phyloP scores from a whole-genome alignment of 371 early-diverging fungal species.

The Mucor mucedo region DNA sequence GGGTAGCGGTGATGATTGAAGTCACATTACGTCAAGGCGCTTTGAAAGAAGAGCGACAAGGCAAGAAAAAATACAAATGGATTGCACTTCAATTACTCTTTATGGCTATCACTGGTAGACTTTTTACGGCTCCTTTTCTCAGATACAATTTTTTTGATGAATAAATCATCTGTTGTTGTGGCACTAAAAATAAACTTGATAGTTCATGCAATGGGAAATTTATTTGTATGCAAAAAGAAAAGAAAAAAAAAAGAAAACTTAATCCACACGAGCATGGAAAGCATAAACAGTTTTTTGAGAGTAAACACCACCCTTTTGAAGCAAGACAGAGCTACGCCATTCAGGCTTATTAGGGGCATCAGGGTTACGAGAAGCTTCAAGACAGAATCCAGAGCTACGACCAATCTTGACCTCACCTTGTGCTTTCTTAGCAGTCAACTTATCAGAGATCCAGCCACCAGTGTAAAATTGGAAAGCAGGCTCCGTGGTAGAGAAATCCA shows the following conservation, averaged over 20 bases:
- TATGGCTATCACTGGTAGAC: slow-evolving; percentile 25
- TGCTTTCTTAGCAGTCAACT: slow-evolving; percentile 46
- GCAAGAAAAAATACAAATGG: slow-evolving; percentile 12
- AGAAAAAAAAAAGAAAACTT: slow-evolving; percentile 1
- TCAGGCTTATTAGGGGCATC: slow-evolving; percentile 71
- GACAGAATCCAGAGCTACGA: slow-evolving; percentile 63
- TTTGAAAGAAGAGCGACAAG: slow-evolving; percentile 26
- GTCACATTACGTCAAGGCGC: slow-evolving; percentile 21
- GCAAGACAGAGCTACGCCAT: slow-evolving; percentile 54
- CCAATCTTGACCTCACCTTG: slow-evolving; percentile 37
- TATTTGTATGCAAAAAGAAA: neutral
- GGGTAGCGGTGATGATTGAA: slow-evolving; percentile 31
- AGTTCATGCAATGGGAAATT: too few species aligned
- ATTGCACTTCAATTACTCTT: slow-evolving; percentile 19
- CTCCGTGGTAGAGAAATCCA: slow-evolving; percentile 67
- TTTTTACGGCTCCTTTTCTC: slow-evolving; percentile 31
- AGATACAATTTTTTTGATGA: slow-evolving; percentile 23
- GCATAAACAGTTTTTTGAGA: slow-evolving; percentile 51
- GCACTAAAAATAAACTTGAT: too few species aligned
- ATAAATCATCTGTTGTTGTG: neutral
- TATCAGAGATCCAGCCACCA: slow-evolving; percentile 59
- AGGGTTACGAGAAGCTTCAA: slow-evolving; percentile 72
- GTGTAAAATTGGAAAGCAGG: slow-evolving; percentile 82
- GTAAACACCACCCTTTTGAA: slow-evolving; percentile 55
- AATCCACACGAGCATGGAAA: slow-evolving; percentile 48